These are phyloP conservation scores for Podosphaera fusca DNA, from an alignment of 2,329 filamentous ascomycete species.

Conservation along the genomic window DNA sequence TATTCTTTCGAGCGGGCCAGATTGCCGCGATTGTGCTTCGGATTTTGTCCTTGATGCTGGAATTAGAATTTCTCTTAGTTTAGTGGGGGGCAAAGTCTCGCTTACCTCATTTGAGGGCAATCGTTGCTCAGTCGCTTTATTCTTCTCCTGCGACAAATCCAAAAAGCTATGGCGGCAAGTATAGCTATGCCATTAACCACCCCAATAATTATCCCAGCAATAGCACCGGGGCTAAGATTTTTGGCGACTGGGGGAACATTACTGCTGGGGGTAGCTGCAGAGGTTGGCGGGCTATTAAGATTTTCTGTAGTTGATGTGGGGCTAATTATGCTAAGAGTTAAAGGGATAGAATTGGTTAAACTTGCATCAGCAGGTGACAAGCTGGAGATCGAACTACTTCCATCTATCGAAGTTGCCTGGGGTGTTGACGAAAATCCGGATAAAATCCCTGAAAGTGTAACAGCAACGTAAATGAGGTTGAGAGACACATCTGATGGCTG, in stretches of 20 bases:
- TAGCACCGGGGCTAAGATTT: constrained; percentile 5
- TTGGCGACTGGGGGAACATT: constrained; percentile 1
- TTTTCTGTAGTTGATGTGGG: constrained; percentile 2
- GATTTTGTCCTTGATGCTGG: neutral
- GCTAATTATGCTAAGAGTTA: neutral
- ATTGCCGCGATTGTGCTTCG: neutral
- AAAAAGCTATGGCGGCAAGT: constrained; percentile 6
- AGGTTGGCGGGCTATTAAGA: neutral
- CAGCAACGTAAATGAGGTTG: constrained; percentile 12
- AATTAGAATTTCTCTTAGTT: neutral
- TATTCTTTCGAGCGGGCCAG: neutral
- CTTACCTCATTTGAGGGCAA: constrained; percentile 2
- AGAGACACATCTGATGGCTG: constrained; percentile 10
- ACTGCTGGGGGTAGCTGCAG: constrained; percentile 1
- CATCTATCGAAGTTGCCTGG: constrained; percentile 1
- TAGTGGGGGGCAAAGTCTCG: neutral
- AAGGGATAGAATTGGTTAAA: constrained; percentile 2
- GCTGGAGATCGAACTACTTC: neutral
- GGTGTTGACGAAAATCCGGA: constrained; percentile 2
- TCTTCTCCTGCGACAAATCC: constrained; percentile 5
- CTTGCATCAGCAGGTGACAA: constrained; percentile 2
- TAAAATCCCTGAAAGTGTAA: constrained; percentile 6
- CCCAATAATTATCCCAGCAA: constrained; percentile 9
- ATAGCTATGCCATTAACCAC: constrained; percentile 7
- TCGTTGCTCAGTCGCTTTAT: constrained; percentile 2